Conservation (phyloP, 345 rosid species). For the Atalantia buxifolia region DNA sequence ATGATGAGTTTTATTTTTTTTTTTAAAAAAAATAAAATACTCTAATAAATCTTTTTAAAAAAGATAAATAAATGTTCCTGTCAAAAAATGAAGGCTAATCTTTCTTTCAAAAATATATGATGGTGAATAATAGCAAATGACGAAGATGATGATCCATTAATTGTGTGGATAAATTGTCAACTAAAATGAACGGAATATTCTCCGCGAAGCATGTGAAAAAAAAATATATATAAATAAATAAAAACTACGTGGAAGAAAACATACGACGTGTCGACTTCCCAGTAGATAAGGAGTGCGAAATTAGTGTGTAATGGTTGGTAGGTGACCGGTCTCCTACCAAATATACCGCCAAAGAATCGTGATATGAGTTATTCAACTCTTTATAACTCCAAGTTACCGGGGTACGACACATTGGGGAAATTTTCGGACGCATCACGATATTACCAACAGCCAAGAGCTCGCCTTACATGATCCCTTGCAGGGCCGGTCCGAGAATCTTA, state of each 20-base stretch:
- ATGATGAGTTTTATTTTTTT: no score
- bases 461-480: background rate
- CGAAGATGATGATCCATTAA: no score
- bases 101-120: no score
- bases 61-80: no score
- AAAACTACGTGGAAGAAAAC: background rate
- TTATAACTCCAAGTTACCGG: constrained; percentile 10
- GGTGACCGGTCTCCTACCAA: constrained; percentile 18
- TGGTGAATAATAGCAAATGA: no score
- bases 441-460: background rate
- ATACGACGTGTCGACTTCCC: constrained; percentile 10
- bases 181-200: background rate
- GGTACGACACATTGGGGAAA: constrained; percentile 10
- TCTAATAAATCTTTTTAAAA: no score
- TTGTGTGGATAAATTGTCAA: background rate
- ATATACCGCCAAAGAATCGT: constrained; percentile 2
- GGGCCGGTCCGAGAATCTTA: background rate
- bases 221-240: background rate
- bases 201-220: no score
- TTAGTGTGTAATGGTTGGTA: background rate
- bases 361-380: background rate
- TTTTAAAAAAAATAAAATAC: no score
- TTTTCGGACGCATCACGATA: background rate
- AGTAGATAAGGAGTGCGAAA: background rate
- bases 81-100: no score